Percentiles rank a stretch among this genome's conserved stretches.
Conservation (phyloP, 805 yeast species). For the Pichia thaimueangensis region DNA sequence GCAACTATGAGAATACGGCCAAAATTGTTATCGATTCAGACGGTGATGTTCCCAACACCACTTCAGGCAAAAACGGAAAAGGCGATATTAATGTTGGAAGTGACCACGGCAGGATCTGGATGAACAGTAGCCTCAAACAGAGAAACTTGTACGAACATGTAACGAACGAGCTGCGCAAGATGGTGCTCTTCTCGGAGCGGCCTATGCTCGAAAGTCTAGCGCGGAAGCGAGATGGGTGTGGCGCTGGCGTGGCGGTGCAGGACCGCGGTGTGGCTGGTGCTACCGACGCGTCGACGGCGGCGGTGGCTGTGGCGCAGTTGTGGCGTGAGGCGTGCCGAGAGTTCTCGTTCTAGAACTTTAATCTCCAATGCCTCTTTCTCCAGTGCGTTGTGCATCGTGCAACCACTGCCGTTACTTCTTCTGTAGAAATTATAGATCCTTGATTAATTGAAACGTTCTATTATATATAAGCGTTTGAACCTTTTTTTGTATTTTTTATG, state of each 20-base stretch:
- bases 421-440: too few relatives aligned
- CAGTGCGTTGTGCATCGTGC: too few relatives aligned
- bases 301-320: not conserved
- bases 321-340: not conserved
- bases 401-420: too few relatives aligned
- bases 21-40: not conserved
- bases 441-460: too few relatives aligned
- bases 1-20: too few relatives aligned
- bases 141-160: conserved; percentile 25
- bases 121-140: conserved; percentile 19
- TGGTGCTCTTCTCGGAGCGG: conserved; percentile 22
- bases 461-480: too few relatives aligned
- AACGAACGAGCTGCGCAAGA: conserved; percentile 25
- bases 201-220: conserved; percentile 10
- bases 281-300: not conserved
- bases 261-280: not conserved
- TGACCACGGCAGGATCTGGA: not conserved
- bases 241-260: not conserved
- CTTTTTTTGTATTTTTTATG: too few relatives aligned
- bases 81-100: too few relatives aligned
- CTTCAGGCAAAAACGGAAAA: too few relatives aligned
- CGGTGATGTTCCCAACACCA: not conserved
- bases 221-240: not conserved
- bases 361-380: too few relatives aligned
- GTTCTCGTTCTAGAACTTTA: too few relatives aligned